phyloP scores from a whole-genome alignment of 257 asterid species.

The Lavandula angustifolia region DNA sequence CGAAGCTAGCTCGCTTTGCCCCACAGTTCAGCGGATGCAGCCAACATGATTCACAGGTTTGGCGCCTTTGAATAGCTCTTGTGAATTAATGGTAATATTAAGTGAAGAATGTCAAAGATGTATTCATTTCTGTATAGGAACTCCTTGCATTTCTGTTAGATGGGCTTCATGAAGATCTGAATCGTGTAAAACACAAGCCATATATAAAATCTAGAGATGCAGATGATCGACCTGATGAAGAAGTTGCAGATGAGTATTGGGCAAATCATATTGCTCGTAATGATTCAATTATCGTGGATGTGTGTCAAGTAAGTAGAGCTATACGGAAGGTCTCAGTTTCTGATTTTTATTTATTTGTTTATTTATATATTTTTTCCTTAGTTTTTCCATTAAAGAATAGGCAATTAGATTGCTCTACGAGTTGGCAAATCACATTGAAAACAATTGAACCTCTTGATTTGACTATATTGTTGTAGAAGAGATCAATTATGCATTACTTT shows the following conservation, averaged over 20 bases:
- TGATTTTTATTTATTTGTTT: neutral
- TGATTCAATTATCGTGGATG: slow-evolving; percentile 98
- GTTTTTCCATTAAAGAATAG: slow-evolving; percentile 12
- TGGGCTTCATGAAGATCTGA: slow-evolving; percentile 99
- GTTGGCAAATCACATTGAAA: slow-evolving; percentile 18
- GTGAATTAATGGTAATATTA: slow-evolving; percentile 24
- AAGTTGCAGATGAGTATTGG: slow-evolving; percentile 99
- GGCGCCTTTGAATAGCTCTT: slow-evolving; percentile 12
- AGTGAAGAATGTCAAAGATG: slow-evolving; percentile 26
- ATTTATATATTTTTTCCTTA: neutral
- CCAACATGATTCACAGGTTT: slow-evolving; percentile 99
- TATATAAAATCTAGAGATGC: slow-evolving; percentile 92
- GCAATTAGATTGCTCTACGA: slow-evolving; percentile 19
- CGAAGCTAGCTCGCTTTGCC: slow-evolving; percentile 94
- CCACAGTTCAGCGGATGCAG: slow-evolving; percentile 99
- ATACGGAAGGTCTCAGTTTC: slow-evolving; percentile 5
- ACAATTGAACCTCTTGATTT: slow-evolving; percentile 21
- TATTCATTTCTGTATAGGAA: slow-evolving; percentile 56
- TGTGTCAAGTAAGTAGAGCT: slow-evolving; percentile 79
- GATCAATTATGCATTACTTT: slow-evolving; percentile 9
- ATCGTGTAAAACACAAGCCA: slow-evolving; percentile 97
- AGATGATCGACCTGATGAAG: slow-evolving; percentile 96
- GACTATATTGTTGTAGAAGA: neutral
- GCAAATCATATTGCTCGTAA: slow-evolving; percentile 99
- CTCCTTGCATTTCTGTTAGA: slow-evolving; percentile 97